Conservation (phyloP, 495 filamentous ascomycete genomes). For the Penicillium cosmopolitanum region DNA sequence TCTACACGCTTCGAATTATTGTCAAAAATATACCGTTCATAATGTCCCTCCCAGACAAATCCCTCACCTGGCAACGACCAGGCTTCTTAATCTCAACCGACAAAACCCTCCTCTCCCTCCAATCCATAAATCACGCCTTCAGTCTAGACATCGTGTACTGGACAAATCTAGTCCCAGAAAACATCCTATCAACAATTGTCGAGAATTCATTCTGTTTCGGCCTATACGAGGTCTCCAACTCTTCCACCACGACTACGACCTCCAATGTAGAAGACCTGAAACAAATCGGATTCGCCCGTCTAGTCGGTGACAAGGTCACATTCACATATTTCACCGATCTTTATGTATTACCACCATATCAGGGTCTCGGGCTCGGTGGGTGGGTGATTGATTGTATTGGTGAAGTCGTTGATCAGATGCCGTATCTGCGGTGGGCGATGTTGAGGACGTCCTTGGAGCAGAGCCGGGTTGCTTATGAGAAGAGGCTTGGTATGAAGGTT, state of each 20-base stretch:
- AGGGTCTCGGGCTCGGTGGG: slow-evolving; percentile 60
- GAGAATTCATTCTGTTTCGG: slow-evolving; percentile 57
- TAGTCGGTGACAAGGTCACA: slow-evolving; percentile 66
- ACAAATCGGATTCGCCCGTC: slow-evolving; percentile 62
- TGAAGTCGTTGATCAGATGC: slow-evolving; percentile 58
- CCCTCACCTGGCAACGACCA: neutral
- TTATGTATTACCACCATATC: slow-evolving; percentile 59
- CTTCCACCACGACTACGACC: neutral
- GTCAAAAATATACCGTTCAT: neutral
- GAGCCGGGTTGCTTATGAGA: slow-evolving; percentile 50
- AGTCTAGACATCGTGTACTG: slow-evolving; percentile 58
- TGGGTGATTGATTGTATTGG: slow-evolving; percentile 65
- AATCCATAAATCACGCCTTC: slow-evolving; percentile 54
- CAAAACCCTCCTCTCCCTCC: slow-evolving; percentile 48
- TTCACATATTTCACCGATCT: slow-evolving; percentile 72
- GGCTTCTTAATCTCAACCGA: slow-evolving; percentile 55
- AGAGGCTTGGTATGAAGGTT: slow-evolving; percentile 50
- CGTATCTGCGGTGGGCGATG: slow-evolving; percentile 58
- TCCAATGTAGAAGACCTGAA: neutral
- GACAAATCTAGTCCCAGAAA: slow-evolving; percentile 44
- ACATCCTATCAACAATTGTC: slow-evolving; percentile 46
- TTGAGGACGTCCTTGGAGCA: slow-evolving; percentile 46
- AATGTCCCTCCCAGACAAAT: neutral
- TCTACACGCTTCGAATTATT: too few species aligned
- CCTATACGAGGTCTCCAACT: slow-evolving; percentile 30